Conservation (phyloP, 2,329 filamentous ascomycete genomes). For the Pseudopyricularia javanii region DNA sequence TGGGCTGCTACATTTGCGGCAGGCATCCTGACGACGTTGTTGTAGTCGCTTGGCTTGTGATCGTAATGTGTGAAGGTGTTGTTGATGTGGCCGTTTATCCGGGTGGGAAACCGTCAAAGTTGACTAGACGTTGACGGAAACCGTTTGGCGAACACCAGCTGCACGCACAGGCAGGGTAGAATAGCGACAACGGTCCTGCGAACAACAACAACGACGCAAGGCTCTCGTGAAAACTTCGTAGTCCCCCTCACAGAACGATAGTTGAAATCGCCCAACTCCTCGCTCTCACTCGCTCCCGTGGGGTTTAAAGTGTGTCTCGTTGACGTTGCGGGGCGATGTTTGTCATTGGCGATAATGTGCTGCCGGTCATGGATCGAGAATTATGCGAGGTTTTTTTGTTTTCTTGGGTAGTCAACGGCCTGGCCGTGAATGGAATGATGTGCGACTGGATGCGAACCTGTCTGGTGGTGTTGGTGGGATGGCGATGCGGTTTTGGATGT, state of each 20-base stretch:
- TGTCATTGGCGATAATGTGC: conserved; percentile 37
- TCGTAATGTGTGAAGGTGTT: conserved; percentile 3
- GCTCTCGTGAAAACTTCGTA: conserved; percentile 17
- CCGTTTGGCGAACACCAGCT: neutral
- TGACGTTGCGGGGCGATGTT: conserved; percentile 34
- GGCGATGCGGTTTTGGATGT: neutral
- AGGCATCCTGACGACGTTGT: conserved; percentile 45
- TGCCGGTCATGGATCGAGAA: conserved; percentile 39
- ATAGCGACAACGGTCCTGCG: conserved; percentile 14
- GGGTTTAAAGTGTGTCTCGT: conserved; percentile 59
- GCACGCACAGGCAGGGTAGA: neutral
- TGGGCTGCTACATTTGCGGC: conserved; percentile 55
- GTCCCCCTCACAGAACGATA: conserved; percentile 36
- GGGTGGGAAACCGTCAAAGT: neutral
- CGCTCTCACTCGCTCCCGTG: conserved; percentile 54
- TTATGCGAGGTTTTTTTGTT: conserved; percentile 8
- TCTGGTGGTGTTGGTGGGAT: conserved; percentile 1
- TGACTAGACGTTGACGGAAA: neutral
- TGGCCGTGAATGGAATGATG: conserved; percentile 11
- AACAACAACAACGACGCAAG: conserved; percentile 13
- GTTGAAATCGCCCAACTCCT: conserved; percentile 47
- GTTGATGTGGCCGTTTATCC: neutral
- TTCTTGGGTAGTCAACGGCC: conserved; percentile 16
- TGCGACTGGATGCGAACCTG: neutral
- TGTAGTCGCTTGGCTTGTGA: conserved; percentile 1